Evolutionary conservation across 148 eudicot genomes (phyloP).

Genomic region (Camellia sinensis): DNA sequence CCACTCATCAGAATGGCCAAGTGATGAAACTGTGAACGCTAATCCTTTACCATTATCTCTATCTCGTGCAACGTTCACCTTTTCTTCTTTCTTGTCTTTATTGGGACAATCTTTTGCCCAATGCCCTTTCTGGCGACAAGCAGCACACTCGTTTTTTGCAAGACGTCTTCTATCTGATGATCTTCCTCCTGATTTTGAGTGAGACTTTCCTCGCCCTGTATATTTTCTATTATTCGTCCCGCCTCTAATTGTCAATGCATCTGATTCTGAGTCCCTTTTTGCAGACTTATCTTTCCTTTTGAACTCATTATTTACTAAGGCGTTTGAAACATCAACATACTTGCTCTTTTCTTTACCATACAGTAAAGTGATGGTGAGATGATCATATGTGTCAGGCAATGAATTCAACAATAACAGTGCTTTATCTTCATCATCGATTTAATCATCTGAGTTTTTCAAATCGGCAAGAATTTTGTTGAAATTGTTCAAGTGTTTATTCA

Average conservation of each 20-base stretch:
- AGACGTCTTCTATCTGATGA: no score
- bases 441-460: not conserved
- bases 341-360: no score
- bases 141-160: not conserved
- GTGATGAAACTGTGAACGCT: not conserved
- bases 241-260: no score
- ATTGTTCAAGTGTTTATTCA: not conserved
- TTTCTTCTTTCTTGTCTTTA: no score
- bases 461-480: not conserved
- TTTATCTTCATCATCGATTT: not conserved
- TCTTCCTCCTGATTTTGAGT: no score
- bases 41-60: not conserved
- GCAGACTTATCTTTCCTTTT: no score
- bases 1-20: not conserved
- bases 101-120: not conserved
- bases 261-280: no score
- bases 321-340: no score
- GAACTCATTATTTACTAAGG: no score
- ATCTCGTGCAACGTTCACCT: no score
- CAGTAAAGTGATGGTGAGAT: not conserved
- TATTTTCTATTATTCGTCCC: no score
- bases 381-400: not conserved
- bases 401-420: not conserved
- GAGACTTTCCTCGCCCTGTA: no score
- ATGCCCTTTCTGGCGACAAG: not conserved